Evolutionary conservation across 306 rosid species (phyloP).

Genomic region (Phaseolus lunatus): DNA sequence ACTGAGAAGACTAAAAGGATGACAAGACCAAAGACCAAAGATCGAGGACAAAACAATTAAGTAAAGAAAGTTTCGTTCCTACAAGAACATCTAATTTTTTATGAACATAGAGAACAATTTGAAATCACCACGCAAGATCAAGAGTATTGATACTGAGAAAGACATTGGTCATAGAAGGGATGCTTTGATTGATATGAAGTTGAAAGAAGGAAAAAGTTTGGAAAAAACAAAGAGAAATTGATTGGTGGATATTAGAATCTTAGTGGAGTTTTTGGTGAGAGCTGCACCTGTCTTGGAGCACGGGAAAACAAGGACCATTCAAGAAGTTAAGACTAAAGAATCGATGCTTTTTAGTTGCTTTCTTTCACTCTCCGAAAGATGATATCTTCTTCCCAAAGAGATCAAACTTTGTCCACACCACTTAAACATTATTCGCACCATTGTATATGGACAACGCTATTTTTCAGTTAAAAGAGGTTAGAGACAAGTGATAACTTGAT

Average conservation of each 20-base stretch:
- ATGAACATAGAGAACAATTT: constrained; percentile 6
- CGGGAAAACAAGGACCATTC: neutral
- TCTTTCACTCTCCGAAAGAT: neutral
- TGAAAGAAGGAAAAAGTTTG: neutral
- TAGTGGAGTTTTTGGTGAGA: neutral
- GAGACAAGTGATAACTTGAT: too few relatives aligned
- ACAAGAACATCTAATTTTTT: too few relatives aligned
- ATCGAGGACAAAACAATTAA: too few relatives aligned
- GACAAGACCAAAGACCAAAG: too few relatives aligned
- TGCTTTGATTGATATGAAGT: neutral
- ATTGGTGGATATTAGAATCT: too few relatives aligned
- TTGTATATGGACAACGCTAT: too few relatives aligned
- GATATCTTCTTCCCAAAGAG: neutral
- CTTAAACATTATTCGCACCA: too few relatives aligned
- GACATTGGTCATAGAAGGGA: neutral
- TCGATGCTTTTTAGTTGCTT: constrained; percentile 14
- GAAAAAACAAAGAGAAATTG: neutral
- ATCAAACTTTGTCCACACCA: too few relatives aligned
- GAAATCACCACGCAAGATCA: neutral
- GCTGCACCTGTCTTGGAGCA: neutral
- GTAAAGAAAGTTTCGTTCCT: too few relatives aligned
- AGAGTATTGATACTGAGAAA: neutral
- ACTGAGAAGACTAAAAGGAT: too few relatives aligned
- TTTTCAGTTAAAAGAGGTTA: too few relatives aligned
- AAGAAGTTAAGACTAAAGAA: neutral